A percentile compares a stretch with the other conserved stretches of the same genome.
These are phyloP conservation scores for Artemisia tridentata DNA, from an alignment of 129 eudicot genomes.

Conservation along the genomic window DNA sequence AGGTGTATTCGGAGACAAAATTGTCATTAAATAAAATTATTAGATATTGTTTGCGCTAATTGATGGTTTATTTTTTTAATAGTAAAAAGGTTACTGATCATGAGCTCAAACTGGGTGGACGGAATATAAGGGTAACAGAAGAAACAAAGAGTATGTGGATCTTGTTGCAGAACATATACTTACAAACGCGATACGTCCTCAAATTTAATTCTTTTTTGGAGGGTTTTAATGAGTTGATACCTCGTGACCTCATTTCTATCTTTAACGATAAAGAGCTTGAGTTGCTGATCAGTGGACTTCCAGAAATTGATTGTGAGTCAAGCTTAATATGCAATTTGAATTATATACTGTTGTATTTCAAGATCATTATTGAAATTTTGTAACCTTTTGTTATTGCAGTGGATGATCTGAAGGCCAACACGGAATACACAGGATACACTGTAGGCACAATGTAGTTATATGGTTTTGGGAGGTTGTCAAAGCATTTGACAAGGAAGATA, in stretches of 20 bases:
- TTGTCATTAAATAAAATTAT: background rate
- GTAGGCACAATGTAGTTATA: constrained; percentile 66
- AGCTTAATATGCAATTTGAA: background rate
- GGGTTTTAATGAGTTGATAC: constrained; percentile 88
- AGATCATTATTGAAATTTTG: background rate
- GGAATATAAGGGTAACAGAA: constrained; percentile 92
- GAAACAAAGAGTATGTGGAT: constrained; percentile 98
- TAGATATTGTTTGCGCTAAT: background rate
- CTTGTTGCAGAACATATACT: constrained; percentile 98
- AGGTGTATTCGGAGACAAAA: constrained; percentile 40
- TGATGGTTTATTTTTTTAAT: constrained; percentile 6
- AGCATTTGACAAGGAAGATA: constrained; percentile 86
- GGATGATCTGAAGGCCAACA: constrained; percentile 91
- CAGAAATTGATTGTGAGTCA: constrained; percentile 92
- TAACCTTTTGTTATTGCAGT: constrained; percentile 45
- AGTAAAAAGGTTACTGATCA: constrained; percentile 78
- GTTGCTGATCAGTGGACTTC: constrained; percentile 94
- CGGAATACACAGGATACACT: constrained; percentile 92
- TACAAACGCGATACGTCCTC: constrained; percentile 96
- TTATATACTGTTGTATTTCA: background rate
- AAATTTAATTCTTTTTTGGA: constrained; percentile 85
- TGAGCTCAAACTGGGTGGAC: constrained; percentile 99
- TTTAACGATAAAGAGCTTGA: constrained; percentile 98
- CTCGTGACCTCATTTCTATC: constrained; percentile 80
- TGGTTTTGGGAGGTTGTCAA: constrained; percentile 99